phyloP scores from a whole-genome alignment of 208 protist species.

The Acanthamoeba castellanii region DNA sequence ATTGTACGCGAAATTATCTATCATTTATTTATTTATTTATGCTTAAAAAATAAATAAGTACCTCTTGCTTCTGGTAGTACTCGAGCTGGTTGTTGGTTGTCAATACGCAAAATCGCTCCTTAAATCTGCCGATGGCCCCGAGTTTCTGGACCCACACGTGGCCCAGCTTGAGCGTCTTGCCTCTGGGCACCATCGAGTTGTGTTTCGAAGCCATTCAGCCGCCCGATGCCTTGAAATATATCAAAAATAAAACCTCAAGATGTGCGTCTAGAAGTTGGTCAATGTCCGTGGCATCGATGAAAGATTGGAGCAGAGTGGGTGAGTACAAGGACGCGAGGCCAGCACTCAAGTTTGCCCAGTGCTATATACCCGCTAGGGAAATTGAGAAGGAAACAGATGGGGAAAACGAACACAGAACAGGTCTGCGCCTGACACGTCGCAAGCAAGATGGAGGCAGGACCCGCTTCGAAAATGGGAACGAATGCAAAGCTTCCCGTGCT shows the following conservation, averaged over 20 bases:
- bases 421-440: neutral
- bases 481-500: neutral
- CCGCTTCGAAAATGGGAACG: neutral
- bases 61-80: slow-evolving; percentile 73
- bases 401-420: neutral
- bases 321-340: too few relatives aligned
- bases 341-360: too few relatives aligned
- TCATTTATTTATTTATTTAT: neutral
- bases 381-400: too few relatives aligned
- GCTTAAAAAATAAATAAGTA: neutral
- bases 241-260: neutral
- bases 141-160: slow-evolving; percentile 63
- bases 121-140: slow-evolving; percentile 13
- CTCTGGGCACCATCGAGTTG: neutral
- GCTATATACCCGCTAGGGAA: too few relatives aligned
- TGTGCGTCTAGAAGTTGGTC: neutral
- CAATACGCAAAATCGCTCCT: slow-evolving; percentile 57
- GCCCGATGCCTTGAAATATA: neutral
- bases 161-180: slow-evolving; percentile 63
- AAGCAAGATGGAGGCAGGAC: slow-evolving; percentile 1
- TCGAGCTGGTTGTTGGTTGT: slow-evolving; percentile 57
- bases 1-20: neutral
- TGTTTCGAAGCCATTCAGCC: neutral
- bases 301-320: too few relatives aligned
- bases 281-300: too few relatives aligned